Conservation (phyloP, 495 filamentous ascomycete genomes). For the Xylaria intraflava region DNA sequence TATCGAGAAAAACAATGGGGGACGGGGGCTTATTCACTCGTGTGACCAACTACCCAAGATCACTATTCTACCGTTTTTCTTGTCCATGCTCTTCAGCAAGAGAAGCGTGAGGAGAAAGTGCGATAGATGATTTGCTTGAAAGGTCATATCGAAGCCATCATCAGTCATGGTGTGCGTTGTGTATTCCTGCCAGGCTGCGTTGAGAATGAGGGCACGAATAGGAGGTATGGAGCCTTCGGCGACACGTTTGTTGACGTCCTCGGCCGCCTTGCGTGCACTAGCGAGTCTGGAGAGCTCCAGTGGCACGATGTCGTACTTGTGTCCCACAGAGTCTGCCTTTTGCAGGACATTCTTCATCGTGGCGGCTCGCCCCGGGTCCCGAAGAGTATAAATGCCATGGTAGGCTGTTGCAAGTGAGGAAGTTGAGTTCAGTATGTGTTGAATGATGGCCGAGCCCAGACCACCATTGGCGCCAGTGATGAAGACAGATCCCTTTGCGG, state of each 20-base stretch:
- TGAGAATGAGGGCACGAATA: slow-evolving; percentile 40
- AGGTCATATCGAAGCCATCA: slow-evolving; percentile 37
- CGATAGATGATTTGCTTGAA: slow-evolving; percentile 41
- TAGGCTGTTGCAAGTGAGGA: slow-evolving; percentile 29
- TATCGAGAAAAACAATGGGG: not conserved
- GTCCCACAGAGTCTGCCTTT: slow-evolving; percentile 19
- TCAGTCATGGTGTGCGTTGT: slow-evolving; percentile 27
- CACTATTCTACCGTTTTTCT: slow-evolving; percentile 35
- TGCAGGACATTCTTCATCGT: slow-evolving; percentile 25
- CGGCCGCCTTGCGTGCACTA: slow-evolving; percentile 34
- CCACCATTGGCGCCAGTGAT: slow-evolving; percentile 49
- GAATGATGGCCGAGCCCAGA: slow-evolving; percentile 44
- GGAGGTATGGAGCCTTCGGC: slow-evolving; percentile 32
- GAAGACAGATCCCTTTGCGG: slow-evolving; percentile 39
- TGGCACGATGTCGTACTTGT: slow-evolving; percentile 34
- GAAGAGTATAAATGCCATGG: slow-evolving; percentile 37
- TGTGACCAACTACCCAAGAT: slow-evolving; percentile 40
- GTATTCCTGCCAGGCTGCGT: slow-evolving; percentile 36
- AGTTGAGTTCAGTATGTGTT: slow-evolving; percentile 35
- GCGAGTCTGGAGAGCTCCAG: slow-evolving; percentile 39
- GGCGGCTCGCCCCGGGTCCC: slow-evolving; percentile 31
- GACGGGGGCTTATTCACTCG: slow-evolving; percentile 21
- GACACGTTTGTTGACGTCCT: slow-evolving; percentile 31
- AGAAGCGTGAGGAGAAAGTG: slow-evolving; percentile 39
- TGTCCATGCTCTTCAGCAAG: slow-evolving; percentile 40